Percentiles rank a stretch among this genome's conserved stretches.
Evolutionary conservation across 2,329 filamentous ascomycete species (phyloP).

Genomic region (Pseudogymnoascus sp.): DNA sequence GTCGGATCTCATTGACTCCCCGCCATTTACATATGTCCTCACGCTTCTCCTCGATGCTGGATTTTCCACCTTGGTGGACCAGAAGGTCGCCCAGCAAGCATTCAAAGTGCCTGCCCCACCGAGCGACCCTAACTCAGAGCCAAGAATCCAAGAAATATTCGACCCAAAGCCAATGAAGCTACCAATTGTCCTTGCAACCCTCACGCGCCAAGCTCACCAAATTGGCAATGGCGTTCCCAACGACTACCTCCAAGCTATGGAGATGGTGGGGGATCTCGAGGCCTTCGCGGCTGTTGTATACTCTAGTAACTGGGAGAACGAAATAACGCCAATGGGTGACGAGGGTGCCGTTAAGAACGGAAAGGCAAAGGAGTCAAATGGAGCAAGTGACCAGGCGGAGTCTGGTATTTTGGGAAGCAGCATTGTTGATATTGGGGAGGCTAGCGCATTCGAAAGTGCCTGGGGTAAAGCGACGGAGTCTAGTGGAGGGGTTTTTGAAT

Average conservation of each 20-base stretch:
- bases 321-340: constrained; percentile 41
- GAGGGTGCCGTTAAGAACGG: constrained; percentile 15
- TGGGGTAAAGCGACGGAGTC: constrained; percentile 58
- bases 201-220: constrained; percentile 82
- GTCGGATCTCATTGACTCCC: constrained; percentile 90
- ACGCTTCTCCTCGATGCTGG: constrained; percentile 79
- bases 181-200: constrained; percentile 81
- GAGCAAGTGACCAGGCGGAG: constrained; percentile 12
- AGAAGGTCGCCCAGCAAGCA: constrained; percentile 70
- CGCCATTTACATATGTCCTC: constrained; percentile 80
- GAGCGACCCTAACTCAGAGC: constrained; percentile 23
- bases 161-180: constrained; percentile 59
- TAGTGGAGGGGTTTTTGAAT: neutral
- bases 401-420: constrained; percentile 39
- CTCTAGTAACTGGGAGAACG: constrained; percentile 72
- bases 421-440: constrained; percentile 46
- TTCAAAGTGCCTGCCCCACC: constrained; percentile 55
- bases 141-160: constrained; percentile 45
- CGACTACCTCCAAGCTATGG: constrained; percentile 68
- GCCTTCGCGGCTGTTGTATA: constrained; percentile 84
- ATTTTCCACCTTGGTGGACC: constrained; percentile 77
- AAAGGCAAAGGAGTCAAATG: constrained; percentile 21
- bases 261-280: constrained; percentile 68
- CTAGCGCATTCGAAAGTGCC: constrained; percentile 56
- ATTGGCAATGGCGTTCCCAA: constrained; percentile 76